Base-by-base conservation (phyloP, 2,329 filamentous ascomycete genomes). In the Alternaria ethzedia region DNA sequence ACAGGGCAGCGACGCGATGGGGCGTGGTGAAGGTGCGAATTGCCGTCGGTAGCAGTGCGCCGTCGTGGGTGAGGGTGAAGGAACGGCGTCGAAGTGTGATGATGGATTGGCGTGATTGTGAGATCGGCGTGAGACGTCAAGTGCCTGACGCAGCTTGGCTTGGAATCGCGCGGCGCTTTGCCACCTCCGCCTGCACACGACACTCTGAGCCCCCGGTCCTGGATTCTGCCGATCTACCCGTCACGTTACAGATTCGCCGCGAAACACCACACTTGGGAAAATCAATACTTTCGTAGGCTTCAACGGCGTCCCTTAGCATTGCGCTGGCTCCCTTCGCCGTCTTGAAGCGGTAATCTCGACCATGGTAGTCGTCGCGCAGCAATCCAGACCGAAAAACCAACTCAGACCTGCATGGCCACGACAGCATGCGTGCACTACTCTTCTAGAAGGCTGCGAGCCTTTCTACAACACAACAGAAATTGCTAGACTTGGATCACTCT, bases 141-240 rank as follows among this genome's bases (percentile, higher is more conserved):
- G 52, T 64, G 68, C 68, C 65, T 70, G 64, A 66, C 66, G 63
- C 59, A 62, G 56, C 54, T 67, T 50, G 59, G 59, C 62, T 66
- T 61, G 60, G 63, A 58, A 60, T 61, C 56, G 61, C 66, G 30
- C 63, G 58, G 59, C 57, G 64, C 66, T 66, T 67, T 66, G 68
- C 68, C 70, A 71, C 66, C 65, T 69, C 67, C 63, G 55, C 67
- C 58, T 59, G 67, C 63, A 64, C 63, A 64, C 64, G 63, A 69
- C 65, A 54, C 56, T 47, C 28, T 46, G 55, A 51, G 49, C 54
- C 54, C 28, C 58, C 49, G n/a, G 41, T 21, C 52, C 54, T 26
- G 56, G 41, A 57, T 52, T 49, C 59, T 66, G 68, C 68, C 69
- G 64, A 57, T 59, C 43, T 55, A 64, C 54, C 67, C 67, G 69